A percentile compares a stretch with the other conserved stretches of the same genome.
phyloP scores from a whole-genome alignment of 2,329 filamentous ascomycete species.

The Blastomyces parvus region DNA sequence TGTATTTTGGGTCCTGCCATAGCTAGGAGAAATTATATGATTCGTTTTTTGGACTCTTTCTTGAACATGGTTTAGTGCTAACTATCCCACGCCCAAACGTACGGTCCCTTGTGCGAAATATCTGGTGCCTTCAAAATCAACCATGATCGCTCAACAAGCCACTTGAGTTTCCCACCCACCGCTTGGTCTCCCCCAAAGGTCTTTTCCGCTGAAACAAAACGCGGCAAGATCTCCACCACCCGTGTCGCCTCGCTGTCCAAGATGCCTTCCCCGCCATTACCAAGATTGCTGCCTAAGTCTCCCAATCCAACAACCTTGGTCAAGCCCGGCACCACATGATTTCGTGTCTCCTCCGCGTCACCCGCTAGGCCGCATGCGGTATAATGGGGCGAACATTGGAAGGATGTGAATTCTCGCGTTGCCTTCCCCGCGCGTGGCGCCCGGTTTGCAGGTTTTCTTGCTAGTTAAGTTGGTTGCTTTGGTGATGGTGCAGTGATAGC shows the following conservation, averaged over 20 bases:
- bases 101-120: too few relatives aligned
- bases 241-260: neutral
- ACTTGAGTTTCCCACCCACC: neutral
- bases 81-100: too few relatives aligned
- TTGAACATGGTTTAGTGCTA: too few relatives aligned
- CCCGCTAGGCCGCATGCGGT: conserved; percentile 8
- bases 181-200: neutral
- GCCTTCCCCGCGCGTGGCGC: neutral
- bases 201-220: neutral
- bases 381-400: conserved; percentile 3
- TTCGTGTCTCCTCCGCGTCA: conserved; percentile 10
- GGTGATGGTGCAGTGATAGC: neutral
- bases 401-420: neutral
- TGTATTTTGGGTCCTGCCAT: neutral
- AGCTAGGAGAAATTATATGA: neutral
- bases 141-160: neutral
- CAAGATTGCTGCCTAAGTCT: neutral
- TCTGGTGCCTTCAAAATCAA: neutral
- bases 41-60: neutral
- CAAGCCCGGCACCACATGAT: conserved; percentile 9
- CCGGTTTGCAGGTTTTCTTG: neutral
- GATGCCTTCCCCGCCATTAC: neutral
- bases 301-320: neutral
- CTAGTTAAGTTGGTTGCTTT: neutral
- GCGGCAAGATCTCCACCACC: neutral